These are phyloP conservation scores for Pontederia crassipes DNA, from an alignment of 176 grass and related monocot genomes.

Conservation along the genomic window DNA sequence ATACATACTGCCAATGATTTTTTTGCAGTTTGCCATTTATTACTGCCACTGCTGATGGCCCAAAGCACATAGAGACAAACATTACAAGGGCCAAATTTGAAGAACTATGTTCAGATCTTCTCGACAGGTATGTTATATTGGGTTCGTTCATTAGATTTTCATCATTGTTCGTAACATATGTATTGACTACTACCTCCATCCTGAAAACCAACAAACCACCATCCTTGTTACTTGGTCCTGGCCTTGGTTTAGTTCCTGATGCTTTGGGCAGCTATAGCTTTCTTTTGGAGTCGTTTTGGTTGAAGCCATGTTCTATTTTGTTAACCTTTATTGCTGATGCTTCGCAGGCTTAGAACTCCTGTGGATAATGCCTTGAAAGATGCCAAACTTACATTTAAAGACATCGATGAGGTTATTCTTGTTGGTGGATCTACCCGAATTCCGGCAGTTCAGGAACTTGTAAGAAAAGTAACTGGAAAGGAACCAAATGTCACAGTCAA, in stretches of 20 bases:
- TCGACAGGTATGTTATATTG: slow-evolving; percentile 58
- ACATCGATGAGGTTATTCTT: slow-evolving; percentile 93
- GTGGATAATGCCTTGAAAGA: slow-evolving; percentile 80
- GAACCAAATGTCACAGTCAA: slow-evolving; percentile 99
- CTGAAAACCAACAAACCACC: no score
- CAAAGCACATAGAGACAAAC: slow-evolving; percentile 89
- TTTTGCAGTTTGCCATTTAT: slow-evolving; percentile 75
- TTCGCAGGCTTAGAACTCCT: slow-evolving; percentile 71
- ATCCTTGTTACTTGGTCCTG: no score
- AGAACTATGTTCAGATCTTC: slow-evolving; percentile 82
- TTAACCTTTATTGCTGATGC: no score
- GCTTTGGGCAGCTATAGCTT: no score
- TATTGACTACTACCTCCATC: no score
- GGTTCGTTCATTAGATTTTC: neutral
- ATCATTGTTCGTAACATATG: neutral
- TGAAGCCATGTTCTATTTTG: no score
- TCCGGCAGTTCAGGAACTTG: slow-evolving; percentile 85
- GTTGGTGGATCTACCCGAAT: slow-evolving; percentile 97
- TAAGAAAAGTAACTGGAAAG: slow-evolving; percentile 81
- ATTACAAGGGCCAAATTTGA: slow-evolving; percentile 92
- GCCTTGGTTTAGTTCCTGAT: no score
- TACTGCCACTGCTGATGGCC: slow-evolving; percentile 84
- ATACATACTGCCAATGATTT: slow-evolving; percentile 6
- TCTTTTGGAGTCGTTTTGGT: no score
- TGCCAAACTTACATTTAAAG: slow-evolving; percentile 73